Evolutionary conservation across 345 rosid genomes (phyloP).

Genomic region (Gossypium mustelinum): DNA sequence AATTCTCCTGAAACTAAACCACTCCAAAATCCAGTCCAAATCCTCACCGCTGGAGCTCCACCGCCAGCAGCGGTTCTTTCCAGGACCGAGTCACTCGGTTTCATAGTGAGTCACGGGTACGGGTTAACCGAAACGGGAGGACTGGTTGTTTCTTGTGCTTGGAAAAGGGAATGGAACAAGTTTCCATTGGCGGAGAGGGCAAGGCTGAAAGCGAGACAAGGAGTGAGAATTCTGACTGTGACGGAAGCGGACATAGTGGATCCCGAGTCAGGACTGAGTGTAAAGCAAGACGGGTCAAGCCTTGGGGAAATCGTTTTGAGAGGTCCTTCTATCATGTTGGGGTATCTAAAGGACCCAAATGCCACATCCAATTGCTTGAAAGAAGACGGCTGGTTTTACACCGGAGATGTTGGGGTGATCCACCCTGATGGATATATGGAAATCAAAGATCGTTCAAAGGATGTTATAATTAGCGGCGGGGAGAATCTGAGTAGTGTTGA

Average conservation of each 20-base stretch:
- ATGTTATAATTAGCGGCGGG: constrained; percentile 78
- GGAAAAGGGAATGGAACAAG: constrained; percentile 72
- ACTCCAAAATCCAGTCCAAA: constrained; percentile 44
- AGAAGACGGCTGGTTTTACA: constrained; percentile 48
- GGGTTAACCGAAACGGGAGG: constrained; percentile 37
- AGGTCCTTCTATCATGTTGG: constrained; percentile 70
- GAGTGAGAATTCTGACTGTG: constrained; percentile 47
- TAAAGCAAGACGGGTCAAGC: constrained; percentile 54
- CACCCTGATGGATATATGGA: constrained; percentile 66
- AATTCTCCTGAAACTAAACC: constrained; percentile 28
- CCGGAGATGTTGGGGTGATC: constrained; percentile 38
- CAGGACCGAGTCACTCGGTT: constrained; percentile 63
- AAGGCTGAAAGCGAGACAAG: constrained; percentile 19
- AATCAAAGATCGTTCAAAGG: constrained; percentile 71
- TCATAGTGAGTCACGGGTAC: constrained; percentile 64
- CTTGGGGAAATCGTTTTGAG: constrained; percentile 67
- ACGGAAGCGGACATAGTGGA: constrained; percentile 56
- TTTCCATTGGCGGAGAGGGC: constrained; percentile 56
- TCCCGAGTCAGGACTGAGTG: constrained; percentile 40
- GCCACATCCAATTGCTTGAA: constrained; percentile 47
- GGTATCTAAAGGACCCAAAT: constrained; percentile 59
- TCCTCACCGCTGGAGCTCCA: constrained; percentile 77
- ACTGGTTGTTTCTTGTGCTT: constrained; percentile 51
- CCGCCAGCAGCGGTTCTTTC: constrained; percentile 68
- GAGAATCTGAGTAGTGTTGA: constrained; percentile 79